These are phyloP conservation scores for Globisporangium camurandrum DNA, from an alignment of 352 stramenopile genomes.

Conservation along the genomic window DNA sequence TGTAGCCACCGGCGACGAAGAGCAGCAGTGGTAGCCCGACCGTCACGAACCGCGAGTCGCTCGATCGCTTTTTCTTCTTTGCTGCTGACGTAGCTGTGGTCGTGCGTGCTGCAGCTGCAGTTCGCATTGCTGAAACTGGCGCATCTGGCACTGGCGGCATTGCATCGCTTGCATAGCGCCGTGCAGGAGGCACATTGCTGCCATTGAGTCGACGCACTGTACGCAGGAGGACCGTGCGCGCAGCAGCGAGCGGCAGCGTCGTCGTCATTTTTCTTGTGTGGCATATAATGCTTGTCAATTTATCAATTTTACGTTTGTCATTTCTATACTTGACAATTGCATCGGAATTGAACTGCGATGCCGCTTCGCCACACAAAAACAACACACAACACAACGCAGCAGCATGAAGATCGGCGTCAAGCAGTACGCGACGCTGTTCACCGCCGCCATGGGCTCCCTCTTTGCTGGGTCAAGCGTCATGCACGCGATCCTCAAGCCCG, in stretches of 20 bases:
- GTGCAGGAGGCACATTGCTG: not conserved
- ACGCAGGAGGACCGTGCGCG: not conserved
- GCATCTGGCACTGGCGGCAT: not conserved
- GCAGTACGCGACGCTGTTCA: slow-evolving; percentile 72
- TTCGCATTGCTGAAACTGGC: slow-evolving; percentile 12
- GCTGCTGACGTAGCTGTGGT: too few relatives aligned
- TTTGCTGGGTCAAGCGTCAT: slow-evolving; percentile 81
- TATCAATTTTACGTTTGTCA: not conserved
- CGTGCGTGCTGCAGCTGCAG: not conserved
- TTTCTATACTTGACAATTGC: not conserved
- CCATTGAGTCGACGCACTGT: not conserved
- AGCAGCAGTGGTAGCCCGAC: slow-evolving; percentile 73
- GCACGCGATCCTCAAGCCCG: slow-evolving; percentile 75
- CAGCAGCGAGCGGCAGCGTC: too few relatives aligned
- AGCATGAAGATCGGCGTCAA: slow-evolving; percentile 58
- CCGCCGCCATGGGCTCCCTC: slow-evolving; percentile 64
- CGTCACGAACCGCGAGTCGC: slow-evolving; percentile 51
- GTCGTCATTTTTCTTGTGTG: too few relatives aligned
- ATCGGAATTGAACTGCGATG: not conserved
- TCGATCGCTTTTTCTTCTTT: slow-evolving; percentile 39
- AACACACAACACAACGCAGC: not conserved
- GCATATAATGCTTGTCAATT: not conserved
- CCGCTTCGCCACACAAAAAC: not conserved
- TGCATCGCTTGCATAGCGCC: slow-evolving; percentile 5
- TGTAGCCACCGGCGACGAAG: slow-evolving; percentile 75